Evolutionary conservation across 2,329 filamentous ascomycete species (phyloP).

Genomic region (Botrytis sinoallii): DNA sequence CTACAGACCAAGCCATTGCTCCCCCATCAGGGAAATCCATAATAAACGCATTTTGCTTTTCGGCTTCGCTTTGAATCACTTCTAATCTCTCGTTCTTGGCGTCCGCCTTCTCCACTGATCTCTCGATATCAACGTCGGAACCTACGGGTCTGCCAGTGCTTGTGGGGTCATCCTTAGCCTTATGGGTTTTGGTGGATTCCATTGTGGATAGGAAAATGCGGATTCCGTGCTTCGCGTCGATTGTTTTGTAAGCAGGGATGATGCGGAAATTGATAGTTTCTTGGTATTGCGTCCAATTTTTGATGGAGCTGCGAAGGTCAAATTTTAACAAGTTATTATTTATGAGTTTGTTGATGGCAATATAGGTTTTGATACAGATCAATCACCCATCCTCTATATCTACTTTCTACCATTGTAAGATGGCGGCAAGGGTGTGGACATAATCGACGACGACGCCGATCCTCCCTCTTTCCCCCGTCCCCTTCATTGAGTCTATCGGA

Average conservation of each 20-base stretch:
- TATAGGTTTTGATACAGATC: not conserved
- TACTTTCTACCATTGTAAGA: not conserved
- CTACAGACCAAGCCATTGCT: constrained; percentile 50
- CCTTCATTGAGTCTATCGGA: not conserved
- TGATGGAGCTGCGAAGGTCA: not conserved
- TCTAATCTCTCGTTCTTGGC: not conserved
- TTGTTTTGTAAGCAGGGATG: not conserved
- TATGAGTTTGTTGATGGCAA: not conserved
- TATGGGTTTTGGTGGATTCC: not conserved
- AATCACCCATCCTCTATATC: not conserved
- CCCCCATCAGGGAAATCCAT: constrained; percentile 50
- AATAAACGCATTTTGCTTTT: not conserved
- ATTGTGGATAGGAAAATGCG: not conserved
- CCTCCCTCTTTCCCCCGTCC: not conserved
- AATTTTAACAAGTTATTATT: not conserved
- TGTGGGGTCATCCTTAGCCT: not conserved
- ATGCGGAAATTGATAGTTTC: not conserved
- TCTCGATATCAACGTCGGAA: not conserved
- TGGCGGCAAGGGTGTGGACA: not conserved
- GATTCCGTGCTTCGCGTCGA: not conserved
- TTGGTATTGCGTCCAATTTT: not conserved
- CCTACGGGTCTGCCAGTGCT: not conserved
- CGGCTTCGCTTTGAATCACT: not conserved
- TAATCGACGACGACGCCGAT: not conserved
- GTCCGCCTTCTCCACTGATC: not conserved